A percentile compares a stretch with the other conserved stretches of the same genome.
phyloP scores from a whole-genome alignment of 805 yeast genomes.

The Zygosaccharomyces gambellarensis region DNA sequence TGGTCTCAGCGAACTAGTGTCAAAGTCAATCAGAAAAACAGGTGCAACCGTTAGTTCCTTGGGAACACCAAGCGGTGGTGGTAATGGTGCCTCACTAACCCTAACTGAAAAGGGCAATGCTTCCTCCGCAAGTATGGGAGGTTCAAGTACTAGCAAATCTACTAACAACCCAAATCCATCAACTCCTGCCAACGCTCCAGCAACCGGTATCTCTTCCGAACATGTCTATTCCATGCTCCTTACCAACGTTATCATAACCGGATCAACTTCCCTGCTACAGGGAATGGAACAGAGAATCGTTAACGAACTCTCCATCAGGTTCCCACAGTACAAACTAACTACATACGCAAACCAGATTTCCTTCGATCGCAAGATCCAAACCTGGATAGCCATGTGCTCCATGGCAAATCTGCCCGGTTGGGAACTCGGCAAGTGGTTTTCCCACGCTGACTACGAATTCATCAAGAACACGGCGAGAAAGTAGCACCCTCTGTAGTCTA shows the following conservation, averaged over 20 bases:
- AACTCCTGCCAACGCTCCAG: neutral
- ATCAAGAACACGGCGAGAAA: slow-evolving; percentile 3
- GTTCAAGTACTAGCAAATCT: neutral
- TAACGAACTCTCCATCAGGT: slow-evolving; percentile 58
- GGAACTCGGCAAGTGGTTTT: slow-evolving; percentile 31
- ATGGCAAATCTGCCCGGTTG: slow-evolving; percentile 30
- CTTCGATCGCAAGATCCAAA: slow-evolving; percentile 65
- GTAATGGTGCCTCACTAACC: slow-evolving; percentile 16
- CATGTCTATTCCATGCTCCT: slow-evolving; percentile 29
- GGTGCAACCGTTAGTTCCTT: slow-evolving; percentile 23
- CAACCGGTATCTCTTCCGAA: slow-evolving; percentile 23
- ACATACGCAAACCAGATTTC: slow-evolving; percentile 77
- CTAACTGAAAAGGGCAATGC: slow-evolving; percentile 4
- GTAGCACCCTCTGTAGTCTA: neutral
- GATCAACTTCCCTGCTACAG: slow-evolving; percentile 70
- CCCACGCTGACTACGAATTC: slow-evolving; percentile 21
- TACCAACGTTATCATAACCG: slow-evolving; percentile 72
- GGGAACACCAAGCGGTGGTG: slow-evolving; percentile 16
- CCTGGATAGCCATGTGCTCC: slow-evolving; percentile 75
- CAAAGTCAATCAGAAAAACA: slow-evolving; percentile 27
- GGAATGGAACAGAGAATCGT: slow-evolving; percentile 77
- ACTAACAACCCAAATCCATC: slow-evolving; percentile 3
- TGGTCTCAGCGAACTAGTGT: slow-evolving; percentile 28
- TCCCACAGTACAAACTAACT: slow-evolving; percentile 81
- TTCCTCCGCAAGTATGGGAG: neutral